These are phyloP conservation scores for Mycosarcoma mackinlayi DNA, from an alignment of 1,284 basidiomycete species.

Conservation along the genomic window DNA sequence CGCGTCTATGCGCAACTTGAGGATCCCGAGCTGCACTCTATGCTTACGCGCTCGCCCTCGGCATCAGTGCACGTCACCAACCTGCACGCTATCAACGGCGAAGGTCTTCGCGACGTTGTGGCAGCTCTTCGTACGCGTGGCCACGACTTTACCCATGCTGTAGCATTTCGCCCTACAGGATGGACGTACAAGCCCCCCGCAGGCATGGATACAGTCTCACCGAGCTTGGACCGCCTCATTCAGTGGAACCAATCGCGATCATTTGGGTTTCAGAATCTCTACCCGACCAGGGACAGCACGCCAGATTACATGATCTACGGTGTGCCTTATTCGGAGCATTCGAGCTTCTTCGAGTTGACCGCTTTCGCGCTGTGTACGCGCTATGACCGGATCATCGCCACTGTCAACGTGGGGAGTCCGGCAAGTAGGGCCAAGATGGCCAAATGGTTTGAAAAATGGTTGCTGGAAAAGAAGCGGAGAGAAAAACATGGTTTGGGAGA, in stretches of 20 bases:
- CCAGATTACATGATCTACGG: constrained; percentile 77
- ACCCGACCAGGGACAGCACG: constrained; percentile 79
- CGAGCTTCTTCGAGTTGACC: constrained; percentile 75
- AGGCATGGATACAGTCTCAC: constrained; percentile 72
- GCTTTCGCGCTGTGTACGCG: constrained; percentile 83
- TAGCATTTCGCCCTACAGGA: constrained; percentile 91
- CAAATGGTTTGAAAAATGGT: constrained; percentile 63
- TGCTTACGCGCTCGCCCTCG: constrained; percentile 81
- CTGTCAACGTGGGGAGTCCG: constrained; percentile 90
- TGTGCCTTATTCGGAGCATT: constrained; percentile 96
- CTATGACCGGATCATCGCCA: constrained; percentile 89
- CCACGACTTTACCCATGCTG: constrained; percentile 78
- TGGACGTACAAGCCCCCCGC: constrained; percentile 84
- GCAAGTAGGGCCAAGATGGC: constrained; percentile 69
- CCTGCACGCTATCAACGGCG: constrained; percentile 80
- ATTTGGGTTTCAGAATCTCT: constrained; percentile 78
- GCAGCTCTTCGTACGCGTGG: constrained; percentile 76
- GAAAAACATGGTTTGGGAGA: constrained; percentile 33
- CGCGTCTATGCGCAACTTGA: constrained; percentile 58
- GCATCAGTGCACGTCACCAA: constrained; percentile 89
- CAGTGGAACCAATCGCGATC: constrained; percentile 75
- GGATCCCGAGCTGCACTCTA: constrained; percentile 77
- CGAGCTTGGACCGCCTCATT: constrained; percentile 69
- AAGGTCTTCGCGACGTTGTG: constrained; percentile 79
- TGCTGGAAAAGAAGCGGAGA: constrained; percentile 46